Conservation (phyloP, 2,329 filamentous ascomycete species). For the Paracamarosporium sp. region DNA sequence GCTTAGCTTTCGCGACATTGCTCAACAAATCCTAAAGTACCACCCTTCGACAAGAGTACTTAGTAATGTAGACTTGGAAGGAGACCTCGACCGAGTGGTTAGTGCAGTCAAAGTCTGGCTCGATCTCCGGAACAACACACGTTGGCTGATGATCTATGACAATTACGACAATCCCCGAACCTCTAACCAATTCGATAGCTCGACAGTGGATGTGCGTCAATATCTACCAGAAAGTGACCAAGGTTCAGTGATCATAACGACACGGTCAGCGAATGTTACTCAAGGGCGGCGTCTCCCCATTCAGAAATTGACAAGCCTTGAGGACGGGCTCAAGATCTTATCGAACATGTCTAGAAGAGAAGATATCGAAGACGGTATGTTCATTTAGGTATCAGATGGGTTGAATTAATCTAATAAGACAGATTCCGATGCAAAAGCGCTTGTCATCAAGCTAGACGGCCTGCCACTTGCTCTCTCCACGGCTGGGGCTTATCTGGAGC, state of each 20-base stretch:
- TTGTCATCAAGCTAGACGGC: slow-evolving; percentile 21
- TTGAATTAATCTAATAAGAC: slow-evolving; percentile 5
- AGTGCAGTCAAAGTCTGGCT: slow-evolving; percentile 50
- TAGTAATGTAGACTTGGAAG: slow-evolving; percentile 23
- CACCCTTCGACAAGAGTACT: slow-evolving; percentile 30
- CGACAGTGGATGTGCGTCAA: slow-evolving; percentile 39
- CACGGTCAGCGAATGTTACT: slow-evolving; percentile 16
- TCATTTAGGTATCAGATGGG: slow-evolving; percentile 6
- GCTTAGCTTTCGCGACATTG: slow-evolving; percentile 41
- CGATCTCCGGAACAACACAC: slow-evolving; percentile 37
- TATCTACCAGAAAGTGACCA: slow-evolving; percentile 18
- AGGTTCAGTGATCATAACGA: slow-evolving; percentile 22
- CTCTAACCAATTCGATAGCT: slow-evolving; percentile 10
- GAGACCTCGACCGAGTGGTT: slow-evolving; percentile 33
- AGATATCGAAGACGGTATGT: slow-evolving; percentile 16
- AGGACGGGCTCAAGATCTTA: slow-evolving; percentile 20
- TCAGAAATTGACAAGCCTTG: slow-evolving; percentile 16
- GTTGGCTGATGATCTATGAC: slow-evolving; percentile 52
- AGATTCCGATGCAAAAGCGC: slow-evolving; percentile 40
- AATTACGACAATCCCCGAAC: slow-evolving; percentile 52
- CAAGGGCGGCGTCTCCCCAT: slow-evolving; percentile 15
- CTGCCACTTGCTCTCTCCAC: slow-evolving; percentile 21
- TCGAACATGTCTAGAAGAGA: slow-evolving; percentile 17
- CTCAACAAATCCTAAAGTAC: slow-evolving; percentile 34
- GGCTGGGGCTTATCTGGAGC: slow-evolving; percentile 24